Evolutionary conservation across 768 basidiomycete genomes (phyloP).

Genomic region (Suillus brevipes): DNA sequence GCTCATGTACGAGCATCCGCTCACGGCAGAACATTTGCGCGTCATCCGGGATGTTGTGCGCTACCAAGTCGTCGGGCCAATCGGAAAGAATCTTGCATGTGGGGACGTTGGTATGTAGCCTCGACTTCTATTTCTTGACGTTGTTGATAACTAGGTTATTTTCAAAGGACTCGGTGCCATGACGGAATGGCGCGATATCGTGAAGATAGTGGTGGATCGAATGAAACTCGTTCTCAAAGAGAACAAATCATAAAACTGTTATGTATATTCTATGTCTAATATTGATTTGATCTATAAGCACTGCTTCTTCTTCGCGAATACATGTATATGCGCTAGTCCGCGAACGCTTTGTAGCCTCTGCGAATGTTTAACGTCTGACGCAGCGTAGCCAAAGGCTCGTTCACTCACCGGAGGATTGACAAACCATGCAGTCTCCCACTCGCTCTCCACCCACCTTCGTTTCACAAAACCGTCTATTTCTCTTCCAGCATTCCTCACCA

Average conservation of each 20-base stretch:
- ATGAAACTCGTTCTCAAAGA: constrained; percentile 34
- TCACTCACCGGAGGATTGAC: constrained; percentile 79
- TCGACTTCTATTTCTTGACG: background rate
- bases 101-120: constrained; percentile 77
- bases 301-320: constrained; percentile 67
- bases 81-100: constrained; percentile 86
- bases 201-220: constrained; percentile 61
- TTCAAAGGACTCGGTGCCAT: constrained; percentile 40
- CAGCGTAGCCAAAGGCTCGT: background rate
- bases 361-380: constrained; percentile 3
- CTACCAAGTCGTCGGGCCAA: constrained; percentile 84
- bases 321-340: constrained; percentile 82
- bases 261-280: constrained; percentile 1
- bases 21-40: constrained; percentile 82
- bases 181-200: constrained; percentile 94
- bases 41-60: constrained; percentile 72
- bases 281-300: background rate
- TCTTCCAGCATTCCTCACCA: constrained; percentile 50
- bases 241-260: background rate
- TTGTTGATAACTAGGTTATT: background rate
- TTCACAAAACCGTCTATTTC: constrained; percentile 67
- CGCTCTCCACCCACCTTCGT: constrained; percentile 62
- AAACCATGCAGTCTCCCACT: constrained; percentile 94
- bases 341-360: constrained; percentile 83
- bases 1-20: constrained; percentile 93